Conservation (phyloP, 192 early-diverging fungal species). For the Funneliformis mosseae region DNA sequence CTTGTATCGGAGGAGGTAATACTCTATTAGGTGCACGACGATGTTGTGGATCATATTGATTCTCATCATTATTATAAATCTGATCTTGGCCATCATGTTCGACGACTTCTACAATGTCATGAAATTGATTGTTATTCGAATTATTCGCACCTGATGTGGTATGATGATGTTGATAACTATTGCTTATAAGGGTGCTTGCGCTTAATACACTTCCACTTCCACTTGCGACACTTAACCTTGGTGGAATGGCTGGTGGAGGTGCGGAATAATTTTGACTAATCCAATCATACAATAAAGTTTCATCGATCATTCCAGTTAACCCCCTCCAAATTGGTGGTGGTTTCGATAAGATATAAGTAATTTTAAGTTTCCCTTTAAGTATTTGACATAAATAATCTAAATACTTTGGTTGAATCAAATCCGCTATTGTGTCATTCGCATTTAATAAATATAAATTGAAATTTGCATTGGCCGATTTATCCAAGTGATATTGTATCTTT, state of each 20-base stretch:
- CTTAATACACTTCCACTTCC: not conserved
- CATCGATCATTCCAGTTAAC: not conserved
- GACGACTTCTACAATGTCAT: not conserved
- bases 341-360: constrained; percentile 18
- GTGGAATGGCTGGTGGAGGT: not conserved
- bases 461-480: not conserved
- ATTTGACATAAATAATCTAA: not conserved
- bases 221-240: not conserved
- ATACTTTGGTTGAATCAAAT: not conserved
- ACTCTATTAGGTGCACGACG: not conserved
- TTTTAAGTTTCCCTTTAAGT: constrained; percentile 2
- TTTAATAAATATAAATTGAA: constrained; percentile 3
- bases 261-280: constrained; percentile 3
- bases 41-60: not conserved
- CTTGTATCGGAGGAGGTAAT: not conserved
- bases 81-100: not conserved
- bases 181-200: not conserved
- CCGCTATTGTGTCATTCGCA: not conserved
- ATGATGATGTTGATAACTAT: too few species aligned
- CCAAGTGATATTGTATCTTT: constrained; percentile 5
- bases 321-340: not conserved
- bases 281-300: constrained; percentile 12
- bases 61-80: not conserved
- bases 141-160: not conserved
- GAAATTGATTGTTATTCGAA: too few species aligned